Conservation (phyloP, 768 basidiomycete genomes). For the Leucosporidium yakuticum region DNA sequence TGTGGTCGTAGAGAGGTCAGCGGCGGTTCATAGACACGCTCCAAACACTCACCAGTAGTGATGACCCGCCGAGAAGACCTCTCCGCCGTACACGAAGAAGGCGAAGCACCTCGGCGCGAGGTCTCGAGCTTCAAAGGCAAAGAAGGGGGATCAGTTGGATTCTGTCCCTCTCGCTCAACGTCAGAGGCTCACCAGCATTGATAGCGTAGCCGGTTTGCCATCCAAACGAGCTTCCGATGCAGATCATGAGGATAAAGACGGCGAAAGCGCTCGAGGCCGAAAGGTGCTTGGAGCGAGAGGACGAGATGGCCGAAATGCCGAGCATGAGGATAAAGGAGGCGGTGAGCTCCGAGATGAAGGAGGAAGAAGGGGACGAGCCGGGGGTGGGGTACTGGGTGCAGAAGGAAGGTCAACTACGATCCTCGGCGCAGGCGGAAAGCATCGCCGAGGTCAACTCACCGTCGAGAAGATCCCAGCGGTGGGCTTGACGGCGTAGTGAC, state of each 20-base stretch:
- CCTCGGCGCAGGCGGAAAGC: neutral
- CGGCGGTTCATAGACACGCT: neutral
- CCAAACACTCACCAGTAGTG: neutral
- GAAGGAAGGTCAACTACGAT: neutral
- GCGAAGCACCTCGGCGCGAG: neutral
- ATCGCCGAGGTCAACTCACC: neutral
- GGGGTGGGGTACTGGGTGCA: neutral
- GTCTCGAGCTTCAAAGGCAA: neutral
- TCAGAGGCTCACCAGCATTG: neutral
- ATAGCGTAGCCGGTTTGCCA: conserved; percentile 17
- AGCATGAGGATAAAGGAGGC: conserved; percentile 4
- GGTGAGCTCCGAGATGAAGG: conserved; percentile 7
- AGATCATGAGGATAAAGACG: conserved; percentile 10
- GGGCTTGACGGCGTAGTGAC: no score
- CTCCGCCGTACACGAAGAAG: neutral
- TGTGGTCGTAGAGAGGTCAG: neutral
- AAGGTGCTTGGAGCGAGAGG: neutral
- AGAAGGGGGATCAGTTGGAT: no score
- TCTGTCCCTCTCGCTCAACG: neutral
- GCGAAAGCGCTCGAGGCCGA: conserved; percentile 8
- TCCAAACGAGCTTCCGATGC: conserved; percentile 7
- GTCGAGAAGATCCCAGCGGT: conserved; percentile 5
- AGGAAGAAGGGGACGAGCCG: neutral
- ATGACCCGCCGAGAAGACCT: neutral
- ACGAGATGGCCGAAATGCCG: conserved; percentile 1